phyloP scores from a whole-genome alignment of 2,329 filamentous ascomycete species.

The Cercospora sojina region DNA sequence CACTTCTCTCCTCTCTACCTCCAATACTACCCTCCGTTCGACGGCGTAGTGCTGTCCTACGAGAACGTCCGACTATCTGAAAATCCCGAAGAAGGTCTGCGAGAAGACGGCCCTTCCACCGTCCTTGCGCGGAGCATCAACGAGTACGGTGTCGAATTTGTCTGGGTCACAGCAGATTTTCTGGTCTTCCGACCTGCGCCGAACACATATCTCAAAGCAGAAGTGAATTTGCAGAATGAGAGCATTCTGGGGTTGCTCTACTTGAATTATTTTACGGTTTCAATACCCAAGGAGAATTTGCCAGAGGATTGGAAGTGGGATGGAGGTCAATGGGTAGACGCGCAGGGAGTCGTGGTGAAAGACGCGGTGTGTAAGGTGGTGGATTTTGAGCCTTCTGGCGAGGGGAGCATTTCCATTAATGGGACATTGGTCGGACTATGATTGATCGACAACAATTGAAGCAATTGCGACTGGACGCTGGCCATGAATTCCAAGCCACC shows the following conservation, averaged over 20 bases:
- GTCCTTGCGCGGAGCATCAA: constrained; percentile 56
- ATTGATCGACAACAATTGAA: background rate
- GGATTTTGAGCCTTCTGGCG: constrained; percentile 70
- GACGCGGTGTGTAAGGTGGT: constrained; percentile 74
- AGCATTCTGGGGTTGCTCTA: constrained; percentile 86
- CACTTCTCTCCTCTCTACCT: constrained; percentile 73
- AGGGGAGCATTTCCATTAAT: constrained; percentile 25
- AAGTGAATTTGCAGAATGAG: constrained; percentile 81
- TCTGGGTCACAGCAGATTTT: constrained; percentile 86
- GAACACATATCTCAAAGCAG: constrained; percentile 74
- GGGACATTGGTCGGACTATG: constrained; percentile 21
- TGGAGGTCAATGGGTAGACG: constrained; percentile 71
- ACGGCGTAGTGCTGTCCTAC: constrained; percentile 74
- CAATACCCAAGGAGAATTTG: constrained; percentile 73
- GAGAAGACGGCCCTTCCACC: constrained; percentile 10
- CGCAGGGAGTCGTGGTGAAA: constrained; percentile 64
- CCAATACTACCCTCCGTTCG: constrained; percentile 70
- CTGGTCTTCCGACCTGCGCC: constrained; percentile 75
- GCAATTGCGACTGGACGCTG: background rate
- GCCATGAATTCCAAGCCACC: background rate
- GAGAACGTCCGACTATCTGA: constrained; percentile 66
- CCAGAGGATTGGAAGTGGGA: constrained; percentile 74
- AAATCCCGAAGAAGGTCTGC: constrained; percentile 20
- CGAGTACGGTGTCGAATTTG: constrained; percentile 83
- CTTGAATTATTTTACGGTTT: constrained; percentile 89